Percentiles rank a stretch among this genome's conserved stretches.
Conservation (phyloP, 1,139 yeast genomes). For the Zygotorulaspora mrakii region DNA sequence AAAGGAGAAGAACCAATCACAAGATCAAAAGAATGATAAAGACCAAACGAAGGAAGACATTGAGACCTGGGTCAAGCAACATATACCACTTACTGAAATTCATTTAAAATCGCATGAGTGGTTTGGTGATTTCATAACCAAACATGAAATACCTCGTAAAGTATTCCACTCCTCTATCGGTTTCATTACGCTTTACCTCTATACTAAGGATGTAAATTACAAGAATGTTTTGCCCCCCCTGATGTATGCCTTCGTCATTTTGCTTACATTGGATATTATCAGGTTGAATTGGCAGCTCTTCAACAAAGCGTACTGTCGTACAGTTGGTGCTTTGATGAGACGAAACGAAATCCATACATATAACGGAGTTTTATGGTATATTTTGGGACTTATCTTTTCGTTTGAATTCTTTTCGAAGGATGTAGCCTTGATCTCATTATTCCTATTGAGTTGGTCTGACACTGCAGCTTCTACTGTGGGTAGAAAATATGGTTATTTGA, state of each 20-base stretch:
- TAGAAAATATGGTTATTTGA: slow-evolving; percentile 73
- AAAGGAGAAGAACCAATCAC: slow-evolving; percentile 1
- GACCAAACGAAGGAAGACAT: not conserved
- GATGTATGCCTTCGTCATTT: slow-evolving; percentile 48
- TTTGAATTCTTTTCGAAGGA: slow-evolving; percentile 74
- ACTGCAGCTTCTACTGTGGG: slow-evolving; percentile 96
- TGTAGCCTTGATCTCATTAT: slow-evolving; percentile 67
- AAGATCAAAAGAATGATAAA: not conserved
- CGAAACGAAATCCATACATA: slow-evolving; percentile 65
- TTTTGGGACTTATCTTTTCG: slow-evolving; percentile 71
- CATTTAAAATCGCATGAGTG: slow-evolving; percentile 37
- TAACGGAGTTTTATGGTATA: slow-evolving; percentile 85
- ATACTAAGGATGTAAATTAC: slow-evolving; percentile 57
- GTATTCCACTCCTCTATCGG: slow-evolving; percentile 86
- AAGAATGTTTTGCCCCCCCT: slow-evolving; percentile 59
- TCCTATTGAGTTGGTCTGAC: slow-evolving; percentile 92
- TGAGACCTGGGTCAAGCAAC: slow-evolving; percentile 24
- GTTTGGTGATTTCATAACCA: slow-evolving; percentile 54
- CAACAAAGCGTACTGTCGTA: slow-evolving; percentile 60
- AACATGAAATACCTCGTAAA: slow-evolving; percentile 88
- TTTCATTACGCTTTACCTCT: slow-evolving; percentile 66
- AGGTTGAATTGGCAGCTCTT: slow-evolving; percentile 60
- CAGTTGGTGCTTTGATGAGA: slow-evolving; percentile 78
- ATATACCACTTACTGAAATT: slow-evolving; percentile 34
- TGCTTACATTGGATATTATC: slow-evolving; percentile 63